Base-by-base conservation (phyloP, 495 filamentous ascomycete species). In the Tuber calosporum region DNA sequence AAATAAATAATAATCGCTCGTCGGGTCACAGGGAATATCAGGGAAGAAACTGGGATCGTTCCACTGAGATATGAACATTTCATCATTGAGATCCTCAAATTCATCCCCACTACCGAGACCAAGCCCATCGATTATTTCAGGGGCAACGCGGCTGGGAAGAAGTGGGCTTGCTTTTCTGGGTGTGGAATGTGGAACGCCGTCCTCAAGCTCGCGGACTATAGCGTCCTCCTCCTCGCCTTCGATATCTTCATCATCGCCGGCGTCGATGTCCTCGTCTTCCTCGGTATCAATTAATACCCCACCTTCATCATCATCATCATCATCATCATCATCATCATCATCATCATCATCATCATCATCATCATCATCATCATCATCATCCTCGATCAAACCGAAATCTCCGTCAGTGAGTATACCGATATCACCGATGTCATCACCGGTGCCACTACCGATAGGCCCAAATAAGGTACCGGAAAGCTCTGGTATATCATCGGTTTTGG, bases 1-100 rank as follows among this genome's bases (percentile, higher is more conserved):
- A 38, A 74, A 75, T 58, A 68, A 45, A 67, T 76, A 75, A 58
- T 72, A 74, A 69, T 66, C 70, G 66, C 70, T 45, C 11, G 37
- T 20, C 68, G 67, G 72, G 58, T 77, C 72, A 36, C 48, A 70
- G 39, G 69, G 72, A 20, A 80, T 74, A 40, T 80, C 79, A 42
- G 73, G 69, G 30, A 80, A 80, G 45, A 72, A 70, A 22, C 70
- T 66, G 22, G 79, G 78, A 30, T 80, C 68, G 19, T 73, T 72
- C 73, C 77, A 79, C 62, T 75, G 73, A 70, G 79, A 78, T 20
- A 76, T 70, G 67, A 80, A 80, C 26, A 80, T 71, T 75, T 80
- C 79, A 62, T 74, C 73, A 41, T 80, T 73, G 53, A 80, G 72
- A 43, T 80, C 79, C 26, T 80, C 78, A 6, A 80, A 70, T 68